Conservation (phyloP, 805 yeast genomes). For the Jamesozyma spencerorum region DNA sequence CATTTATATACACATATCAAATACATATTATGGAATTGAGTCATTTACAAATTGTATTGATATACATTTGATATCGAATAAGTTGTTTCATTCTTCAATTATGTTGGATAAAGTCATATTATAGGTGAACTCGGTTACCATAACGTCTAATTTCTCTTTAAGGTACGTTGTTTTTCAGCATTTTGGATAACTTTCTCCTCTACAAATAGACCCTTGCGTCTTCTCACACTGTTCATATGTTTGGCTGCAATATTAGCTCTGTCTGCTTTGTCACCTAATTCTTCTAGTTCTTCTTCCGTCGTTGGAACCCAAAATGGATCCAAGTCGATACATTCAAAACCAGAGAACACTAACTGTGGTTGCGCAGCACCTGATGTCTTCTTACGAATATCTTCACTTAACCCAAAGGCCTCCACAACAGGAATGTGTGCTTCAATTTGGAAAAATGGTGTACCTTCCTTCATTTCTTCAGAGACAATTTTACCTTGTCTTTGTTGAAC, state of each 20-base stretch:
- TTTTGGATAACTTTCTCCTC: slow-evolving; percentile 84
- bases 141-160: slow-evolving; percentile 50
- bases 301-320: slow-evolving; percentile 99
- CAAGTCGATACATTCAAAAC: slow-evolving; percentile 74
- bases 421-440: slow-evolving; percentile 79
- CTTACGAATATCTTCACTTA: slow-evolving; percentile 88
- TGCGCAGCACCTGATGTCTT: slow-evolving; percentile 94
- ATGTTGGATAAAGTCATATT: too few species aligned
- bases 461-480: slow-evolving; percentile 86
- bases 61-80: too few species aligned
- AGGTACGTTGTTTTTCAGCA: slow-evolving; percentile 89
- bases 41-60: too few species aligned
- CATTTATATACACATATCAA: too few species aligned
- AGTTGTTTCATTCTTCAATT: too few species aligned
- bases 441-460: slow-evolving; percentile 96
- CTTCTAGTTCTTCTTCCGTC: slow-evolving; percentile 92
- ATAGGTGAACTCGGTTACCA: not conserved
- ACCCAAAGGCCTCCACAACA: slow-evolving; percentile 93
- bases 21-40: too few species aligned
- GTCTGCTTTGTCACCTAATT: slow-evolving; percentile 86
- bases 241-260: slow-evolving; percentile 81
- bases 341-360: slow-evolving; percentile 87
- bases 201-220: slow-evolving; percentile 79
- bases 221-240: slow-evolving; percentile 75
- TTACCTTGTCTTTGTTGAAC: slow-evolving; percentile 82